Evolutionary conservation across 352 stramenopile species (phyloP).

Genomic region (Thraustochytrium striatum): DNA sequence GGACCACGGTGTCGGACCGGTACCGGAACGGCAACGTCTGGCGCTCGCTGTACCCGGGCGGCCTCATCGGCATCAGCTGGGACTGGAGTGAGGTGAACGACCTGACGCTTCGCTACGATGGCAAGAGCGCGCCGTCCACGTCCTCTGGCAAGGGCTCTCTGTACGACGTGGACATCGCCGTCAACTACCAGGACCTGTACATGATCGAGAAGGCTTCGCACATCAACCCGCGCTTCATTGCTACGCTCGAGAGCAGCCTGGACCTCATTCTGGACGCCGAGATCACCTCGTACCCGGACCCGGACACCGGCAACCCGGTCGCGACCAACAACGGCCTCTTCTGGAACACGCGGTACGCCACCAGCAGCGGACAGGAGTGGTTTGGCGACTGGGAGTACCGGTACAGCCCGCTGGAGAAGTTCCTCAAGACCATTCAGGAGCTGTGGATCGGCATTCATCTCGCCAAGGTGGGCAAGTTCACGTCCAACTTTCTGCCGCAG

Average conservation of each 20-base stretch:
- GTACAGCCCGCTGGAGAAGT: not conserved
- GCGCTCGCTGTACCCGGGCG: not conserved
- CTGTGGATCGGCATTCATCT: not conserved
- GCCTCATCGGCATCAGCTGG: not conserved
- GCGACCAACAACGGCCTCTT: not conserved
- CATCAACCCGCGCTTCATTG: not conserved
- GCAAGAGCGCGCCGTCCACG: too few relatives aligned
- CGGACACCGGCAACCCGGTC: too few relatives aligned
- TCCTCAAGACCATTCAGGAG: not conserved
- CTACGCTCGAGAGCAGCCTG: not conserved
- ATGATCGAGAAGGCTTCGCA: not conserved
- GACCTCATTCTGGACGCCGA: not conserved
- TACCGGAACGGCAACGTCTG: not conserved
- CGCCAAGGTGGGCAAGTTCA: not conserved
- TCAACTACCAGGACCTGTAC: not conserved
- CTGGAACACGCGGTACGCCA: not conserved
- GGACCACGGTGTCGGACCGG: not conserved
- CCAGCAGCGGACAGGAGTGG: not conserved
- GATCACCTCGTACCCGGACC: too few relatives aligned
- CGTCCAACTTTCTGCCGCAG: not conserved
- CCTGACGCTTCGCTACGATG: not conserved
- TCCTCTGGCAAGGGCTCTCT: not conserved
- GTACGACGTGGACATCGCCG: not conserved
- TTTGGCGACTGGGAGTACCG: not conserved
- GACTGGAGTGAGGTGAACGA: not conserved